Conservation (phyloP, 148 eudicot species). For the Drosera capensis region DNA sequence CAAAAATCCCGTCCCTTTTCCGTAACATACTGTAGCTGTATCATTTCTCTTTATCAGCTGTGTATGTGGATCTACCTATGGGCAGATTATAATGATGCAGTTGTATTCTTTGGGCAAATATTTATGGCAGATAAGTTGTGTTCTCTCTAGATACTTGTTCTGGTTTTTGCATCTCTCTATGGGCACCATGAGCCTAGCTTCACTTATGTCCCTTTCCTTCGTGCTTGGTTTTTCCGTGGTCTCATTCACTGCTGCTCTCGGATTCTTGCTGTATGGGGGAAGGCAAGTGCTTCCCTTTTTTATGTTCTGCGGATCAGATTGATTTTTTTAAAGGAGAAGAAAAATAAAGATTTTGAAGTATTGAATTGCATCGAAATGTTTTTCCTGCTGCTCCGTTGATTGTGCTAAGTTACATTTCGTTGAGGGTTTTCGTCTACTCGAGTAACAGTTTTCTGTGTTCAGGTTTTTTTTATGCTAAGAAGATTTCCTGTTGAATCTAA, state of each 20-base stretch:
- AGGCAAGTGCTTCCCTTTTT: constrained; percentile 21
- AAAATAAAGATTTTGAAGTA: too few relatives aligned
- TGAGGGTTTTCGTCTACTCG: not conserved
- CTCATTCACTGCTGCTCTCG: constrained; percentile 41
- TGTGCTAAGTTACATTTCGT: not conserved
- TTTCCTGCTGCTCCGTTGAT: too few relatives aligned
- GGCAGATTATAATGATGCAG: constrained; percentile 38
- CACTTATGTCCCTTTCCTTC: not conserved
- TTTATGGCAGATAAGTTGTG: constrained; percentile 58
- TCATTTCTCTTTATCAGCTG: constrained; percentile 32
- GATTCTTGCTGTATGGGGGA: constrained; percentile 51
- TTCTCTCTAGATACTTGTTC: not conserved
- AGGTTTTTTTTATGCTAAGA: constrained; percentile 46
- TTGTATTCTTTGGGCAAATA: constrained; percentile 51
- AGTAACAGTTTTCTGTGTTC: constrained; percentile 2
- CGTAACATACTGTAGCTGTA: too few relatives aligned
- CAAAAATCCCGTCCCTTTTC: too few relatives aligned
- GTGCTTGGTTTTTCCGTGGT: constrained; percentile 24
- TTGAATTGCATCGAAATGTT: too few relatives aligned
- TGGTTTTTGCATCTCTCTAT: too few relatives aligned
- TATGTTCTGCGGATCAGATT: too few relatives aligned
- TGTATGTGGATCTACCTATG: constrained; percentile 74
- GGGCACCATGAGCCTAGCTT: not conserved
- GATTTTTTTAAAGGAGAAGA: too few relatives aligned
- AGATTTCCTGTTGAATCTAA: constrained; percentile 63